phyloP scores from a whole-genome alignment of 2,329 filamentous ascomycete genomes.

The Xylariaceae sp. region DNA sequence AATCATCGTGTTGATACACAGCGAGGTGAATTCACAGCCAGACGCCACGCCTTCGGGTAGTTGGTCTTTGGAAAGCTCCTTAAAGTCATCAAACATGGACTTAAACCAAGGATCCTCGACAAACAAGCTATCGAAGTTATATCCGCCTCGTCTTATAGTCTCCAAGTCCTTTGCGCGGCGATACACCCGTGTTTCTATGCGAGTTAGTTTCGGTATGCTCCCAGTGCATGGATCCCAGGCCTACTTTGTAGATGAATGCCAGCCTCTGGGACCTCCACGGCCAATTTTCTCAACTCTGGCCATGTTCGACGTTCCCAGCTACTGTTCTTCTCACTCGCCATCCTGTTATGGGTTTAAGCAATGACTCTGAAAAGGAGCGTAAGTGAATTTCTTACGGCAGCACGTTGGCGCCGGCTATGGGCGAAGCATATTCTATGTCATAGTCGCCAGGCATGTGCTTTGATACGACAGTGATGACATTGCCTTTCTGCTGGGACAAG shows the following conservation, averaged over 20 bases:
- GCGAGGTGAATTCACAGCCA: slow-evolving; percentile 70
- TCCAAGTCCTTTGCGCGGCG: slow-evolving; percentile 58
- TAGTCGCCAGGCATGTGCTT: slow-evolving; percentile 57
- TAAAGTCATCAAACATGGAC: slow-evolving; percentile 66
- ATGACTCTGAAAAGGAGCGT: not conserved
- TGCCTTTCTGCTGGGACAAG: slow-evolving; percentile 30
- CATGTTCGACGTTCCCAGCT: slow-evolving; percentile 31
- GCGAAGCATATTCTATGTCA: slow-evolving; percentile 79
- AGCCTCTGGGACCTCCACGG: slow-evolving; percentile 32
- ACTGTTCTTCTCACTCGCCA: slow-evolving; percentile 28
- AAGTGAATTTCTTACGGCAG: slow-evolving; percentile 26
- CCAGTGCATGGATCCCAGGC: slow-evolving; percentile 2
- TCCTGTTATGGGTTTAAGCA: slow-evolving; percentile 19
- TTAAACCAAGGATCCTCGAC: slow-evolving; percentile 68
- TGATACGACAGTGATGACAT: slow-evolving; percentile 61
- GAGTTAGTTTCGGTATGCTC: not conserved
- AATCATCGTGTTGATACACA: slow-evolving; percentile 86
- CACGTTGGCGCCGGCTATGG: slow-evolving; percentile 32
- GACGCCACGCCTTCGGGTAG: slow-evolving; percentile 63
- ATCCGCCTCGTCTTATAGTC: slow-evolving; percentile 26
- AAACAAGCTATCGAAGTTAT: slow-evolving; percentile 64
- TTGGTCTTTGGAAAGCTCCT: slow-evolving; percentile 51
- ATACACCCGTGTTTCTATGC: slow-evolving; percentile 43
- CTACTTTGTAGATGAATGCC: slow-evolving; percentile 33
- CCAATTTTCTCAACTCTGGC: slow-evolving; percentile 30